Base-by-base conservation (phyloP, 768 basidiomycete species). In the Kwoniella mangroviensis region DNA sequence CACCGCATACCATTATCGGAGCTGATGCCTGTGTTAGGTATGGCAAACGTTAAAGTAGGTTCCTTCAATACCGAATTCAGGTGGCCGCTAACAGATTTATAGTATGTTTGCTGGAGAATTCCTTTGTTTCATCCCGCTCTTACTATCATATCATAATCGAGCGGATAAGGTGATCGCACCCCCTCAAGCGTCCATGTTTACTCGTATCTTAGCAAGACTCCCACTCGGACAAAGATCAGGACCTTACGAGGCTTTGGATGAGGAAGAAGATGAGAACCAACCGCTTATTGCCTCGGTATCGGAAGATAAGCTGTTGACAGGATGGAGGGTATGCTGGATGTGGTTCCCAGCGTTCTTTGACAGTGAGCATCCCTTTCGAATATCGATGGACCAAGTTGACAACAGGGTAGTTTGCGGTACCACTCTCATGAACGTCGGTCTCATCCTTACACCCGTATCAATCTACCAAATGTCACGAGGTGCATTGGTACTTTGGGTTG, bases 401-500 rank as follows among this genome's bases (percentile, higher is more conserved):
- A 42, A 26, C 13, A 42, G 21, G 5, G 12, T 54, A 79, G 80
- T 97, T 70, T 92, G 91, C 79, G 96, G 89, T 21, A 84, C 82
- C 5, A 83, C 82, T 0, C 85, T 97, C 74, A 98, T 98, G 97
- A 97, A 97, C 80, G 86, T 96, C 74, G 97, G 97, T 65, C 87
- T 99, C 57, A 87, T 99, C 45, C 93, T 95, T 83, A 95, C 94
- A 1, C 96, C 96, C 34, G 97, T 99, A 65, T 94, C 92, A 53
- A 93, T 98, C 76, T 98, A 93, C 86, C 96, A 97, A 84, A 96
- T 97, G 94, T 82, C 82, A 10, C 76, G 85, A 60, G 94, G 95
- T 61, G 91, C 93, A 53, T 89, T 97, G 67, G 93, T 97, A 58
- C 87, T 96, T 64, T 98, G 94, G 84, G 96, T 98, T 69, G 96